These are phyloP conservation scores for Tricladium varicosporioides DNA, from an alignment of 2,329 filamentous ascomycete genomes.

Conservation along the genomic window DNA sequence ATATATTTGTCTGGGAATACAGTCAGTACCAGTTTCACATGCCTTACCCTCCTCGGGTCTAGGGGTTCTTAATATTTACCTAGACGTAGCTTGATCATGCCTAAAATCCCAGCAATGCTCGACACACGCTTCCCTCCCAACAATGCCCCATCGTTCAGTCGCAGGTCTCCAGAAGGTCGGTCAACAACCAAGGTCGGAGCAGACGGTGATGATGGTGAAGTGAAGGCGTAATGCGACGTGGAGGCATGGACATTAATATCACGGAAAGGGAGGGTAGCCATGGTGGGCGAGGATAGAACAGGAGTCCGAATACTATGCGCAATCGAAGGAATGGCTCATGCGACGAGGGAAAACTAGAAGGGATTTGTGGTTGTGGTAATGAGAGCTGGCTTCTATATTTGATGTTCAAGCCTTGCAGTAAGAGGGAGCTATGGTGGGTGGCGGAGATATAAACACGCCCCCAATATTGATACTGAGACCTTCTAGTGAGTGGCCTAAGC, in stretches of 20 bases:
- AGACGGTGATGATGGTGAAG: constrained; percentile 88
- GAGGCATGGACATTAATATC: constrained; percentile 97
- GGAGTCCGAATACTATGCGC: not conserved
- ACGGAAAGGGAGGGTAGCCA: constrained; percentile 71
- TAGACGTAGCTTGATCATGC: constrained; percentile 88
- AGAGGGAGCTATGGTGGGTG: not conserved
- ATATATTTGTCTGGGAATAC: constrained; percentile 77
- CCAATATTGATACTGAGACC: not conserved
- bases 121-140: constrained; percentile 80
- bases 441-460: not conserved
- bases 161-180: constrained; percentile 85
- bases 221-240: constrained; percentile 90
- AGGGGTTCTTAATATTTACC: constrained; percentile 51
- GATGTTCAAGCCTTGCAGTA: not conserved
- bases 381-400: not conserved
- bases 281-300: constrained; percentile 29
- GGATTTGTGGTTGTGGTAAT: not conserved
- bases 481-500: no score
- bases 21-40: constrained; percentile 12
- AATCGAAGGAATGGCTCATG: not conserved
- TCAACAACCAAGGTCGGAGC: constrained; percentile 87
- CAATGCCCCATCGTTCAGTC: constrained; percentile 76
- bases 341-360: not conserved
- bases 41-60: constrained; percentile 21
- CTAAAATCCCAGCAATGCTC: constrained; percentile 91